Conservation (phyloP, 2,329 filamentous ascomycete genomes). For the Chaetomium sp. region DNA sequence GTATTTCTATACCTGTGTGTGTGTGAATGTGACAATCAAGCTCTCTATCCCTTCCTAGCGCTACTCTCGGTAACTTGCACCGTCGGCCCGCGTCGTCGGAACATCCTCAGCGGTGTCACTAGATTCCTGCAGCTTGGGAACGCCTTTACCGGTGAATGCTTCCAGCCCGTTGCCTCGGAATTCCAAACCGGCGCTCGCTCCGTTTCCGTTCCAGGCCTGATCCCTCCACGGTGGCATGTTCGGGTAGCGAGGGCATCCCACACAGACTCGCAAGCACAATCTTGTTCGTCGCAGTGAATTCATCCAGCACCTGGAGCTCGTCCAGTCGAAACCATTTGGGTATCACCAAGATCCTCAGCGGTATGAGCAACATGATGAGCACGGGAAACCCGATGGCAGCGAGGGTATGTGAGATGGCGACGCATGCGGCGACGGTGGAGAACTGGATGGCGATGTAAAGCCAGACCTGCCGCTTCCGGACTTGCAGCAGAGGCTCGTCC, state of each 20-base stretch:
- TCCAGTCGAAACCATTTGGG: conserved; percentile 52
- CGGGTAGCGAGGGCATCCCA: neutral
- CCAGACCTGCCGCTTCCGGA: conserved; percentile 50
- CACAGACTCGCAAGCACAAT: conserved; percentile 55
- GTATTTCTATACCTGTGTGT: too few relatives aligned
- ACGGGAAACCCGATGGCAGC: conserved; percentile 62
- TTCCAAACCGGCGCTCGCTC: neutral
- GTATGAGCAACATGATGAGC: conserved; percentile 59
- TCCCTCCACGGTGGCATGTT: neutral
- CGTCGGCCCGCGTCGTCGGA: too few relatives aligned
- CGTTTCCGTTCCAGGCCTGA: neutral
- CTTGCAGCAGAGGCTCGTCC: conserved; percentile 48
- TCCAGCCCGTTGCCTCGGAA: too few relatives aligned
- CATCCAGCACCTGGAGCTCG: conserved; percentile 55
- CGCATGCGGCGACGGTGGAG: conserved; percentile 53
- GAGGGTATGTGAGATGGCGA: conserved; percentile 59
- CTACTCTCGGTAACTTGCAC: too few relatives aligned
- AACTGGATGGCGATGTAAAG: conserved; percentile 56
- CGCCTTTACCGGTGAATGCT: too few relatives aligned
- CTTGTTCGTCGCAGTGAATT: conserved; percentile 55
- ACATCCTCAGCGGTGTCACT: too few relatives aligned
- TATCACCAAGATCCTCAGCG: conserved; percentile 53
- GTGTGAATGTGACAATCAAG: too few relatives aligned
- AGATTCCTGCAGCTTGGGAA: too few relatives aligned
- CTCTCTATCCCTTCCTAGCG: too few relatives aligned